Evolutionary conservation across 2,329 filamentous ascomycete species (phyloP), one percentile per base, ranked within the genome.

Genomic region (Xylariaceae sp.): DNA sequence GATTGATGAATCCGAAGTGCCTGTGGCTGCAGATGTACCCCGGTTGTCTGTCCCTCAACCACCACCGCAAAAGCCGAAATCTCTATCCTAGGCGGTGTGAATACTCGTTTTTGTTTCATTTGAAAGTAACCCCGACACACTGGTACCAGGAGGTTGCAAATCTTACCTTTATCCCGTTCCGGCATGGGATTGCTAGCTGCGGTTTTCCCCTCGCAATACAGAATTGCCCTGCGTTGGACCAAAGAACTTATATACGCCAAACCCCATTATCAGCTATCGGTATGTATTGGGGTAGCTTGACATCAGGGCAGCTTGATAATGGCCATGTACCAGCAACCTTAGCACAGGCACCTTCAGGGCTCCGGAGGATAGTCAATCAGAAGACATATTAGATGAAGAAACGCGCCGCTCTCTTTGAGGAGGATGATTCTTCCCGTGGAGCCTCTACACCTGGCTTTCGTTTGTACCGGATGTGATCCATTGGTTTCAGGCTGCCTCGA

Each of bases 11-110:
- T 53, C 62, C 21, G 54, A 53, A n/a, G 43, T 58, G 13, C 47
- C 57, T 7, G 58, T 56, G 19, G 61, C 63, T 37, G 67, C 70
- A 3, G 61, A 64, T 37, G 67, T 70, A 3, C 68, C 68, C 13
- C 60, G 55, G 16, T 57, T 69, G 3, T 63, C 62, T 37, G 58
- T 67, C 12, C 67, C 67, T 34, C 63, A 68, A 48, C 67, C 67
- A 12, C 67, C 67, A 29, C 52, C 59, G 41, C 65, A 65, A 58
- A 63, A 67, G 57, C 59, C 64, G 40, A 68, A 67, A 59, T 67
- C 65, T 58, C 48, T 67, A 59, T 64, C 65, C 57, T 68, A 68
- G 65, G 65, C 57, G 58, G 65, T 61, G 49, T 66, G 57, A 67
- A 56, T 18, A 50, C 39, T 61, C 40, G 46, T 49, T 59, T 58